Evolutionary conservation across 2,329 filamentous ascomycete species (phyloP).

Genomic region (Microsporum canis): DNA sequence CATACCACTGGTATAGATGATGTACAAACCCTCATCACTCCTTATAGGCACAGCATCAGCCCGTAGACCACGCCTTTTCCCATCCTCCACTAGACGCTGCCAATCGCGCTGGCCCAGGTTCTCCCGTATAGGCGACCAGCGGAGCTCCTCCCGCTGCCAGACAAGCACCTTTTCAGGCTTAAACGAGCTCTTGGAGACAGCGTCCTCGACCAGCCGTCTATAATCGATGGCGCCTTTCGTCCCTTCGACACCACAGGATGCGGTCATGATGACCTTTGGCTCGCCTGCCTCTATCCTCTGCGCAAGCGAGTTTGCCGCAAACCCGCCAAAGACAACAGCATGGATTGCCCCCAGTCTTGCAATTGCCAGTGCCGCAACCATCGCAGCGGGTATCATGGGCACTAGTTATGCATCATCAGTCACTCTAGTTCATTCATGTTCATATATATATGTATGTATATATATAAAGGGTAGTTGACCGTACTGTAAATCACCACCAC

Average conservation of each 20-base stretch:
- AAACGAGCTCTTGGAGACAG: constrained; percentile 53
- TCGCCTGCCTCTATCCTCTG: constrained; percentile 77
- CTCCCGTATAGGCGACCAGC: constrained; percentile 60
- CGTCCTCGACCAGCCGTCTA: constrained; percentile 62
- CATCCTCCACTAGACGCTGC: constrained; percentile 64
- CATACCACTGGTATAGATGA: constrained; percentile 68
- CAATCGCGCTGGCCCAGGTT: constrained; percentile 63
- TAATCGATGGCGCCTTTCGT: constrained; percentile 70
- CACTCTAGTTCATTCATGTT: not conserved
- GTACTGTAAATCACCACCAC: constrained; percentile 81
- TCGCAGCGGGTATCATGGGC: constrained; percentile 86
- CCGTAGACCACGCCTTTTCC: constrained; percentile 52
- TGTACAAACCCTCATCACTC: constrained; percentile 71
- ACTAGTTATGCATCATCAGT: constrained; percentile 40
- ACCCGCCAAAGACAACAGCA: constrained; percentile 86
- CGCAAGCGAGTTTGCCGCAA: constrained; percentile 67
- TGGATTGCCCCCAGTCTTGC: constrained; percentile 77
- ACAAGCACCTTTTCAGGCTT: constrained; percentile 65
- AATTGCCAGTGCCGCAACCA: constrained; percentile 77
- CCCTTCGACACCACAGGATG: constrained; percentile 86
- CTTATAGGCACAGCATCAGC: constrained; percentile 67
- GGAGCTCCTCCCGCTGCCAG: constrained; percentile 69
- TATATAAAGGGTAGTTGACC: constrained; percentile 19
- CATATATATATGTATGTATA: not conserved
- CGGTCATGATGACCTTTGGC: constrained; percentile 68